A percentile compares a stretch with the other conserved stretches of the same genome.
These are phyloP conservation scores for Rubroshorea leprosula DNA, from an alignment of 345 rosid genomes.

Conservation along the genomic window DNA sequence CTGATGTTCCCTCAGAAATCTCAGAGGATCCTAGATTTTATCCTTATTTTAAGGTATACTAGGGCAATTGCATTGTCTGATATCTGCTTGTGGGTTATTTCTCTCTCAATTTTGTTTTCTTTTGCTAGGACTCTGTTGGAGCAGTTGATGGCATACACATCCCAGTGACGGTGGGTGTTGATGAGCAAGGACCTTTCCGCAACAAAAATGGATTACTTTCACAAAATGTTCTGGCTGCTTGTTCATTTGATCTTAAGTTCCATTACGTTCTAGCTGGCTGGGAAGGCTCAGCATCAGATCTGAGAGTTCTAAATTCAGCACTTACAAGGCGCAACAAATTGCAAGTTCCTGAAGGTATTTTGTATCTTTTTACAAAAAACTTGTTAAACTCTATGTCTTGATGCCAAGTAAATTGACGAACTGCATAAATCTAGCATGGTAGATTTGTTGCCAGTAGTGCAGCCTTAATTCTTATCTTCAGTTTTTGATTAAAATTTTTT, in stretches of 20 bases:
- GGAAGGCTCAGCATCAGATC: conserved; percentile 94
- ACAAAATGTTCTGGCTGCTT: conserved; percentile 78
- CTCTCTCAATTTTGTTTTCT: conserved; percentile 18
- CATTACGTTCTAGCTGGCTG: conserved; percentile 89
- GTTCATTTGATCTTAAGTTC: conserved; percentile 78
- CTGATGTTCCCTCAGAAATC: conserved; percentile 46
- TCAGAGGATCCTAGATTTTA: conserved; percentile 41
- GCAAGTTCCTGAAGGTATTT: conserved; percentile 69
- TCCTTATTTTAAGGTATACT: conserved; percentile 75
- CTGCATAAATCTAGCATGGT: no score
- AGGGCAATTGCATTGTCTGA: background rate
- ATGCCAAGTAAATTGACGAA: conserved; percentile 4
- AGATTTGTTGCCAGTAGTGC: no score
- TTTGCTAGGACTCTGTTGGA: conserved; percentile 68
- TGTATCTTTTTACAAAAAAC: background rate
- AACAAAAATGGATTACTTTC: conserved; percentile 62
- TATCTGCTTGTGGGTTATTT: conserved; percentile 7
- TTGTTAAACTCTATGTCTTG: background rate
- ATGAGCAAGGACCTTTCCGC: conserved; percentile 91
- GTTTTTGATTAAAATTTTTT: conserved; percentile 9
- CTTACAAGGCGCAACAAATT: conserved; percentile 62
- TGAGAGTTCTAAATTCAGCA: conserved; percentile 67
- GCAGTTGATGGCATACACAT: conserved; percentile 78
- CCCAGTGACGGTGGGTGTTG: conserved; percentile 87
- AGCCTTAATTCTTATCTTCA: background rate